Evolutionary conservation across 306 rosid species (phyloP).

Genomic region (Purshia tridentata): DNA sequence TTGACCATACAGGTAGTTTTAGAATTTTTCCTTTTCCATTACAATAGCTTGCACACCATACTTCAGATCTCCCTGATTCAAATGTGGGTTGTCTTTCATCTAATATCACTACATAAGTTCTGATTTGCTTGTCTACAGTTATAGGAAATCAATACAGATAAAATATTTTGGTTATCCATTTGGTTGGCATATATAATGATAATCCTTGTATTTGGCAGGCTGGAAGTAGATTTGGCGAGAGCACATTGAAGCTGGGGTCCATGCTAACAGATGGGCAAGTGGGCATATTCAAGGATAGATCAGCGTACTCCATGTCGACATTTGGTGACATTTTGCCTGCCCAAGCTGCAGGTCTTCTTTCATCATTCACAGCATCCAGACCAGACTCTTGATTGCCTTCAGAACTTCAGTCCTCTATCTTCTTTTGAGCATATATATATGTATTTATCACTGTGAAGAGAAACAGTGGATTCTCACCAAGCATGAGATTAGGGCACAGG

Average conservation of each 20-base stretch:
- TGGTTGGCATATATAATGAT: slow-evolving; percentile 16
- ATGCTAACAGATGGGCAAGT: slow-evolving; percentile 93
- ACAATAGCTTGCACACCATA: too few species aligned
- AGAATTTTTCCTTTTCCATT: too few species aligned
- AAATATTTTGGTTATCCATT: background rate
- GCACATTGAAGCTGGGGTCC: slow-evolving; percentile 92
- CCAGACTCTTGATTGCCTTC: slow-evolving; percentile 62
- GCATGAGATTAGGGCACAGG: background rate
- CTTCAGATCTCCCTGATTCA: background rate
- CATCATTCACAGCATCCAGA: slow-evolving; percentile 91
- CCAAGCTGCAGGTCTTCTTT: slow-evolving; percentile 98
- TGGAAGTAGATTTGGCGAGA: slow-evolving; percentile 95
- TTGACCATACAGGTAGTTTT: too few species aligned
- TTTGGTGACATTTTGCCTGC: slow-evolving; percentile 95
- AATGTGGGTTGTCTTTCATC: background rate
- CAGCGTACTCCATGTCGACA: slow-evolving; percentile 87
- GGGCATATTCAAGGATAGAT: slow-evolving; percentile 94
- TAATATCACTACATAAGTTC: background rate
- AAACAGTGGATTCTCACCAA: slow-evolving; percentile 10
- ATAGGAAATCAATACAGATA: background rate
- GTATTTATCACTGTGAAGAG: background rate
- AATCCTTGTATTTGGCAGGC: slow-evolving; percentile 46
- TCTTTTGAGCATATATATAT: background rate
- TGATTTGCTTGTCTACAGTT: background rate
- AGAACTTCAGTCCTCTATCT: background rate